Percentiles rank a stretch among this genome's conserved stretches.
Evolutionary conservation across 768 basidiomycete genomes (phyloP).

Genomic region (Sporobolomyces phaffii): DNA sequence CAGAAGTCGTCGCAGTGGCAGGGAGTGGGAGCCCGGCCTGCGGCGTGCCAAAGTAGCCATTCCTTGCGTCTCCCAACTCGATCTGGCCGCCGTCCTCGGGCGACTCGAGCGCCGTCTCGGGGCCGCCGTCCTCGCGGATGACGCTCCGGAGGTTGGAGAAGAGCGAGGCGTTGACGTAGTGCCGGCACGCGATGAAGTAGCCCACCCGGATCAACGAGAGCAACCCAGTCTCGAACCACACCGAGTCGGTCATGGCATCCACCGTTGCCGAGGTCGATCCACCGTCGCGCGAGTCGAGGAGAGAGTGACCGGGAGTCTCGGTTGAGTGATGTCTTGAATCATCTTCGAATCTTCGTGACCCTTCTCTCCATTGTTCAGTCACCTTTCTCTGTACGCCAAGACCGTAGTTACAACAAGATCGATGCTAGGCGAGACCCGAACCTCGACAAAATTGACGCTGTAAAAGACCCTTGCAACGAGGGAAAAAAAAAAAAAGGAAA

Average conservation of each 20-base stretch:
- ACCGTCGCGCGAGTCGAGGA: not conserved
- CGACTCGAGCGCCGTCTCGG: not conserved
- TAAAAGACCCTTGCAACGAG: not conserved
- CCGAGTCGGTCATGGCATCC: not conserved
- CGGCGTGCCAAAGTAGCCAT: conserved; percentile 15
- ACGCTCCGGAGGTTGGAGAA: conserved; percentile 38
- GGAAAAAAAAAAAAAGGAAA: not conserved
- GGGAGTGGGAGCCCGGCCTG: not conserved
- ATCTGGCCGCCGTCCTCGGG: not conserved
- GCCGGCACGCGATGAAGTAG: conserved; percentile 38
- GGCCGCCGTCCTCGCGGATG: conserved; percentile 34
- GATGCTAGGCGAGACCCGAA: no score
- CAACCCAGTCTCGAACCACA: conserved; percentile 24
- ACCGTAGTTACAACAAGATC: no score
- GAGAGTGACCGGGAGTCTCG: no score
- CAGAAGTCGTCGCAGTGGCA: not conserved
- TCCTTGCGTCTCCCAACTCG: conserved; percentile 23
- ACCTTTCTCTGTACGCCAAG: no score
- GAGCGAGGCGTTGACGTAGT: conserved; percentile 38
- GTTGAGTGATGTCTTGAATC: no score
- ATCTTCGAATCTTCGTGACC: no score
- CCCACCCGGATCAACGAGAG: conserved; percentile 29
- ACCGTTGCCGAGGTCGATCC: not conserved
- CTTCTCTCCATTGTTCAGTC: no score
- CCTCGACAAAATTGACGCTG: no score